phyloP scores from a whole-genome alignment of 305 asterid genomes.

The Andrographis paniculata region DNA sequence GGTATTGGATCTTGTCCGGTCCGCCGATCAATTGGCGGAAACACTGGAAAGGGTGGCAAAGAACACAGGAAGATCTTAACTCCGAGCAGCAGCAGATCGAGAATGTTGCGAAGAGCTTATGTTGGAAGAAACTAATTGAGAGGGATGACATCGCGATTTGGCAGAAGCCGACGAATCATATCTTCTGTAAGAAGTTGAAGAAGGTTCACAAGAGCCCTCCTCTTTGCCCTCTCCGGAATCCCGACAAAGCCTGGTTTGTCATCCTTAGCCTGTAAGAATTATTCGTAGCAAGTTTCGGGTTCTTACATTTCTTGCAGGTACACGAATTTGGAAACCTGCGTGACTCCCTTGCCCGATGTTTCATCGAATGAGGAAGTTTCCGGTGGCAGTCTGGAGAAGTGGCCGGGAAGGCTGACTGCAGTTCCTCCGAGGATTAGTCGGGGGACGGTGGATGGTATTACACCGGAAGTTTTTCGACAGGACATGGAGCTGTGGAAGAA shows the following conservation, averaged over 20 bases:
- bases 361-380: conserved; percentile 30
- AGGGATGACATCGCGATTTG: conserved; percentile 53
- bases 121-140: conserved; percentile 66
- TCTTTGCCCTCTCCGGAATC: conserved; percentile 31
- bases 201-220: conserved; percentile 26
- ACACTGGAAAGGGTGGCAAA: conserved; percentile 51
- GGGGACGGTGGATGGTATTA: conserved; percentile 36
- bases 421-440: conserved; percentile 52
- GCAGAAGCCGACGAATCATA: conserved; percentile 61
- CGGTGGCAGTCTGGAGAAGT: conserved; percentile 49
- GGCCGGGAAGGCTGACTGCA: conserved; percentile 47
- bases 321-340: conserved; percentile 47
- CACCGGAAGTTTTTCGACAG: conserved; percentile 27
- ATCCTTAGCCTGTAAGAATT: no score
- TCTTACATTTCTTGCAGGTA: conserved; percentile 35
- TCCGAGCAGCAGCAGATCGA: conserved; percentile 56
- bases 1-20: conserved; percentile 60
- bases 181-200: conserved; percentile 28
- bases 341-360: conserved; percentile 58
- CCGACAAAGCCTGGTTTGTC: conserved; percentile 52
- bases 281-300: no score
- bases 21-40: conserved; percentile 52
- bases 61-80: conserved; percentile 41
- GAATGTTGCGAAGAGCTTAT: conserved; percentile 48
- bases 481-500: conserved; percentile 40